Percentiles rank a stretch among this genome's conserved stretches.
Conservation (phyloP, 2,329 filamentous ascomycete species). For the Geosmithia morbida region DNA sequence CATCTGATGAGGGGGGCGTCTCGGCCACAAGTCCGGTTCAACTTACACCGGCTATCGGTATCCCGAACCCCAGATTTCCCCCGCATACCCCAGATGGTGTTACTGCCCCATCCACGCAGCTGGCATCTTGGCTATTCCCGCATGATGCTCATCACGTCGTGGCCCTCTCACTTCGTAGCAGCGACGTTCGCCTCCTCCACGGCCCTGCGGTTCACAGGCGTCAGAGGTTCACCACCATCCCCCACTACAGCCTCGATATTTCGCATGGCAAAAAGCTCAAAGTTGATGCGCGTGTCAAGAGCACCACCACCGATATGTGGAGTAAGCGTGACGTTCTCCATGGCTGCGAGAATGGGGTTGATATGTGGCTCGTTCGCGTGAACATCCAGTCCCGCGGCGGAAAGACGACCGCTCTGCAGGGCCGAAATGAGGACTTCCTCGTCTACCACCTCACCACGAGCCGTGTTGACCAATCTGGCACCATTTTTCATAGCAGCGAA, state of each 20-base stretch:
- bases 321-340: slow-evolving; percentile 23
- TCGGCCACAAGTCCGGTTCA: background rate
- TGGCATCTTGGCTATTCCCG: no score
- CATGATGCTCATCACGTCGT: background rate
- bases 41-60: background rate
- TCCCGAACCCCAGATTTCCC: background rate
- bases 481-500: slow-evolving; percentile 31
- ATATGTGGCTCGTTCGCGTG: slow-evolving; percentile 38
- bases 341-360: slow-evolving; percentile 15
- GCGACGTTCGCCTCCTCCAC: background rate
- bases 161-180: background rate
- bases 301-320: slow-evolving; percentile 21
- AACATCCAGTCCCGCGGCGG: slow-evolving; percentile 36
- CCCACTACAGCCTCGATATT: slow-evolving; percentile 15
- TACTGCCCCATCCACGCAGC: no score
- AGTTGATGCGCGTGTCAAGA: slow-evolving; percentile 22
- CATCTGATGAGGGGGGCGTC: background rate
- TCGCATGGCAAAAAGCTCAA: slow-evolving; percentile 21
- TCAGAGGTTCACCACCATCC: slow-evolving; percentile 6
- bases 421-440: slow-evolving; percentile 32
- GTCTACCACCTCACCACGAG: slow-evolving; percentile 34
- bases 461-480: slow-evolving; percentile 34
- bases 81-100: background rate
- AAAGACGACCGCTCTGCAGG: slow-evolving; percentile 27
- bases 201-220: slow-evolving; percentile 6